Base-by-base conservation (phyloP, 1,284 basidiomycete species). In the Meira miltonrushii region DNA sequence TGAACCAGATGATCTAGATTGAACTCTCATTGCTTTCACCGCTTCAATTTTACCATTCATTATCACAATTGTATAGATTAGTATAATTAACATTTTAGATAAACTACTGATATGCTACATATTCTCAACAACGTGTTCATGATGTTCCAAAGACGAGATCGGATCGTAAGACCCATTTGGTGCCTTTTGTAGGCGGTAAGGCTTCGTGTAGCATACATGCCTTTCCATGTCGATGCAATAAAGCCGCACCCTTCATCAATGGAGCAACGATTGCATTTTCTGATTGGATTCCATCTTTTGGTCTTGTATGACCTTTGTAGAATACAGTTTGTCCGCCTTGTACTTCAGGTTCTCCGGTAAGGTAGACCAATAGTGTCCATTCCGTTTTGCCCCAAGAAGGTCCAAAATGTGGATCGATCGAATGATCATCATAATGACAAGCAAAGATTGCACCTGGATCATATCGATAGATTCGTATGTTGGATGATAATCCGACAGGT, bases 301-400 rank as follows among this genome's bases (percentile, higher is more conserved):
- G 50, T 23, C 17, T 13, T 7, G 80, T 79, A 43, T 82, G 79
- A 63, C 83, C 83, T 2, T 82, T 81, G 75, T 89, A 87, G 75
- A 92, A 92, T 12, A 87, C 77, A 0, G 88, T 91, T 83, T 88
- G 85, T 15, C 89, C 89, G 15, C 89, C 89, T 72, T 85, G 81
- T 0, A 89, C 85, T 69, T 88, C 86, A 67, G 88, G 85, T 3
- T 76, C 73, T 1, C 88, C 88, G 9, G 85, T 85, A 41, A 92
- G 78, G 73, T 90, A 92, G 39, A 90, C 81, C 48, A 92, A 78
- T 21, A 92, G 77, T 0, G 89, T 92, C 89, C 89, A 91, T 74
- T 88, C 86, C 51, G 86, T 86, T 69, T 53, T 46, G 13, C 37
- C 48, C 1, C 64, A 60, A 5, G 65, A 60, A 1, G n/a, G 17